Evolutionary conservation across 1,284 basidiomycete genomes (phyloP), one percentile per base, ranked within the genome.

Genomic region (Irpex lacteus): DNA sequence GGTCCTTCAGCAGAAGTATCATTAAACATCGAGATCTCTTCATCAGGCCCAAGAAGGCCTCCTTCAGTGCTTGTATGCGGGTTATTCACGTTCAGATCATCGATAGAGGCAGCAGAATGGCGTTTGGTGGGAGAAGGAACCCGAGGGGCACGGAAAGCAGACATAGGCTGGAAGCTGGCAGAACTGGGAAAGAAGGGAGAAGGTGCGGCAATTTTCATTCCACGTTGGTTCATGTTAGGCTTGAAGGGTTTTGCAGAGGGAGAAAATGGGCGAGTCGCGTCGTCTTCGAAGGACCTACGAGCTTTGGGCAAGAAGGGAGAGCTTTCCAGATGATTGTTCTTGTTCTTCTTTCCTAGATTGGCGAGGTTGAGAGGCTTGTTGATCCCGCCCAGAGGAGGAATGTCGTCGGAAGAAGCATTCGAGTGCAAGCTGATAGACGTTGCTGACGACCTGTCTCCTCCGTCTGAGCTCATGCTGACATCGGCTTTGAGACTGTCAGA

Each of bases 311-410:
- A 47, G 19, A 64, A 50, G 5, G 32, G 38, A 21, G 8, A 60
- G n/a, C 36, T 62, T 60, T 9, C 40, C 58, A 21, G 60, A 32
- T 60, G 8, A 52, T 18, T 18, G 13, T 26, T 13, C 47, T 58
- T 57, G 60, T 69, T 71, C 18, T 60, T 66, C 61, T 71, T 73
- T 2, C 60, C 52, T 34, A 75, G 64, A 3, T 63, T 65, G n/a
- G 71, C 65, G n/a, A 73, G 61, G 47, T 75, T 75, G 34, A 75
- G 68, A 58, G 73, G 73, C 57, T 71, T 74, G 65, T 71, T 71
- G 4, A 60, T 68, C 11, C 67, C 65, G 11, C 53, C 62, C n/a
- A 54, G 3, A 18, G 62, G 44, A 38, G 56, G n/a, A 21, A 37
- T 21, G 63, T 57, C 56, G 18, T 49, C 49, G 5, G 58, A 34